Conservation (phyloP, 2,329 filamentous ascomycete species). For the Aspergillus ruber region DNA sequence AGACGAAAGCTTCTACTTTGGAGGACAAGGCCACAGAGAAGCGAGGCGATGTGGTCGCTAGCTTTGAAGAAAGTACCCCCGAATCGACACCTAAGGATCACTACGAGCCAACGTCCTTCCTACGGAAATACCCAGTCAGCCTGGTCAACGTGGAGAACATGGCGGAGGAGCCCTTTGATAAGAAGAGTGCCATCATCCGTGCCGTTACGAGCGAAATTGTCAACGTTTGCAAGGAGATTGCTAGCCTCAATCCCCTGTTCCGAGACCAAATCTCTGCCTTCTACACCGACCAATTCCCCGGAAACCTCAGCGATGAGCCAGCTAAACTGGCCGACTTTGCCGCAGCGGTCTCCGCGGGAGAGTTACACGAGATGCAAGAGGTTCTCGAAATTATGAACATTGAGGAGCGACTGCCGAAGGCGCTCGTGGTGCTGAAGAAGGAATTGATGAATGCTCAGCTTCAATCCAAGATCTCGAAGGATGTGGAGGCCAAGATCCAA, state of each 20-base stretch:
- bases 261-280: constrained; percentile 96
- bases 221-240: constrained; percentile 97
- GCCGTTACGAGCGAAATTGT: constrained; percentile 96
- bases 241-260: constrained; percentile 88
- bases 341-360: constrained; percentile 89
- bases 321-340: constrained; percentile 95
- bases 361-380: constrained; percentile 85
- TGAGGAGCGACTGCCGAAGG: constrained; percentile 86
- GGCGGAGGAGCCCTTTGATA: constrained; percentile 78
- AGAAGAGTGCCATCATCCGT: constrained; percentile 80
- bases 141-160: constrained; percentile 94
- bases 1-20: constrained; percentile 22
- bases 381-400: constrained; percentile 84
- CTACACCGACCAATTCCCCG: constrained; percentile 87
- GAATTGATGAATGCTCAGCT: constrained; percentile 97
- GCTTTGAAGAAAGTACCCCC: constrained; percentile 78
- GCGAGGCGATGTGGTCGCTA: constrained; percentile 91
- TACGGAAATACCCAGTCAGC: constrained; percentile 86
- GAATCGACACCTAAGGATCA: constrained; percentile 51
- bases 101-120: constrained; percentile 84
- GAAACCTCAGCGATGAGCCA: constrained; percentile 91
- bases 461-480: constrained; percentile 94
- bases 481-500: constrained; percentile 94
- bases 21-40: constrained; percentile 54
- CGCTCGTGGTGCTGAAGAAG: constrained; percentile 88